Evolutionary conservation across 768 basidiomycete species (phyloP), one percentile per base, ranked within the genome.

Genomic region (Hebeloma cylindrosporum): DNA sequence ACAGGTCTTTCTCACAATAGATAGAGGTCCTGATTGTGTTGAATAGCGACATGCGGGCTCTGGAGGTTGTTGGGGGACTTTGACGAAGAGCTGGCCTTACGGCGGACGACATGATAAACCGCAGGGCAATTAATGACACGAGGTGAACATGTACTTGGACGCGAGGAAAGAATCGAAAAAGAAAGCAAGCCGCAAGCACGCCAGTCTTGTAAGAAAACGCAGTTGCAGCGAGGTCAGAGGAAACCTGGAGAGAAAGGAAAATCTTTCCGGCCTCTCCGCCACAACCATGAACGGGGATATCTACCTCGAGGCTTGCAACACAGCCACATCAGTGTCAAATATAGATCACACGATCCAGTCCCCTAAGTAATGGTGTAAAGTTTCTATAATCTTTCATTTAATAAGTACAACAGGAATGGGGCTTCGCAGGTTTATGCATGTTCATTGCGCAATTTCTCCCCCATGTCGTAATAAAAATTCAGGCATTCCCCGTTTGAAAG

Each of bases 401-500:
- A 18, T 16, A 36, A 35, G 32, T 44, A 32, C 14, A 33, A 40
- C 25, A 36, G 28, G 32, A 52, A 39, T 29, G n/a, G n/a, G n/a
- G 34, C 44, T 14, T 38, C 23, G 45, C 47, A 39, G 32, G 34
- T 30, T 60, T 47, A 57, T 32, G 50, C 62, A 22, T 71, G 68
- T 57, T 82, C 80, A 44, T 50, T 62, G 38, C 81, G 67, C 60
- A 86, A 60, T 39, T 35, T 46, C 38, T 68, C 58, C 29, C 85
- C 83, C 38, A 81, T 62, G n/a, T 70, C 64, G 31, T 60, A 76
- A 65, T 84, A 90, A 51, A 77, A 78, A 5, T 59, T 66, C 36
- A 90, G 71, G 62, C 84, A 87, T 51, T 79, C 80, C 13, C 88
- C 83, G 62, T 91, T 90, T 25, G 77, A 69, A 50, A 92, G 60